Base-by-base conservation (phyloP, 192 early-diverging fungal genomes). In the Chytriomyces confervae region DNA sequence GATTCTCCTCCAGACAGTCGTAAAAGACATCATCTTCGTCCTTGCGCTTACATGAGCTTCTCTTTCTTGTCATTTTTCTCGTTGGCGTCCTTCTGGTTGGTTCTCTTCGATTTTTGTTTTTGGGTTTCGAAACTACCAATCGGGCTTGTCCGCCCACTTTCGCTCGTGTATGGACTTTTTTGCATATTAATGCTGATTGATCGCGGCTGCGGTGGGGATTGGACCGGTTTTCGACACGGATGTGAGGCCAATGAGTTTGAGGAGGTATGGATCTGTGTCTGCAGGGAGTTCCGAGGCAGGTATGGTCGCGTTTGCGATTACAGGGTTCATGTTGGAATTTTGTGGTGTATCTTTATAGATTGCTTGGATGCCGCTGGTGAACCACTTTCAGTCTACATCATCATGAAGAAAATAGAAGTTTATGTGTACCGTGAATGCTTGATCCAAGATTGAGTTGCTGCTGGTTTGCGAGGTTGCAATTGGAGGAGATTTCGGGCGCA, bases 181-280 rank as follows among this genome's bases (percentile, higher is more conserved):
- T 8, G 53, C 23, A 62, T 8, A 61, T 0, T 7, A 24, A 3
- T 20, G 66, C 43, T 67, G 27, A 16, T 67, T 7, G 36, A 36
- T 6, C 45, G 61, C 11, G 61, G 50, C 29, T 20, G 72, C 24
- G 20, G 61, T 23, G 69, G 44, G 0, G 24, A 27, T 64, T 20
- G 11, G 45, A 47, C 8, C 11, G 0, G 66, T n/a, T 49, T 72
- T 53, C 18, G 8, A 18, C 8, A n/a, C 8, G 69, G 20, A 49
- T 57, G 72, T 74, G 29, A 74, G 46, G 24, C 60, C 53, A 44
- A 74, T 74, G 6, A 74, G 43, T 62, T 74, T 74, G n/a, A n/a
- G 9, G 62, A 20, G n/a, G 62, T 29, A 74, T 7, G 72, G 72
- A 46, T 74, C 72, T 29, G 69, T 57, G 3, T 71, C 53, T 6